Conservation (phyloP, 306 rosid genomes). For the Geum urbanum region DNA sequence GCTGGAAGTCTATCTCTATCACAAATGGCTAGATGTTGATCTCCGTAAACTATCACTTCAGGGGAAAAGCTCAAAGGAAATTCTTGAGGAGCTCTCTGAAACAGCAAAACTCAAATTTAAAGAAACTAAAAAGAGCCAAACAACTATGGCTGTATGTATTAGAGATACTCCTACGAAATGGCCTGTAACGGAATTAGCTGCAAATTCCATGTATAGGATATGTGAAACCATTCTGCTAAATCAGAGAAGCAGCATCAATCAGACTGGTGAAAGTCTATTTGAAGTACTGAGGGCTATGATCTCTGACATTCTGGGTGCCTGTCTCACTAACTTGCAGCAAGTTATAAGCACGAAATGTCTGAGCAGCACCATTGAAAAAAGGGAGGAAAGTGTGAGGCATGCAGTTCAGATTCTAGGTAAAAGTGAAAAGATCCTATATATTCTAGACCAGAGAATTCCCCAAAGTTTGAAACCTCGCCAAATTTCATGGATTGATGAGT, state of each 20-base stretch:
- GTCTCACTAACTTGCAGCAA: slow-evolving; percentile 54
- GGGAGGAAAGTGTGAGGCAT: slow-evolving; percentile 56
- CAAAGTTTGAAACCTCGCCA: slow-evolving; percentile 28
- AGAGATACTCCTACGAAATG: slow-evolving; percentile 51
- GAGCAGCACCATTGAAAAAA: slow-evolving; percentile 57
- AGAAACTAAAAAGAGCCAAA: slow-evolving; percentile 28
- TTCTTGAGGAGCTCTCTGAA: slow-evolving; percentile 47
- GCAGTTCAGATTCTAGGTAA: slow-evolving; percentile 59
- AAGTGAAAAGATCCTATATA: slow-evolving; percentile 54
- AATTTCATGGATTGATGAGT: slow-evolving; percentile 53
- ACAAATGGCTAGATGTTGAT: slow-evolving; percentile 65
- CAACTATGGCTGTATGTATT: slow-evolving; percentile 16
- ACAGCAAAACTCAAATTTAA: slow-evolving; percentile 47
- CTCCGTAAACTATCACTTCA: slow-evolving; percentile 50
- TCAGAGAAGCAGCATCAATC: slow-evolving; percentile 20
- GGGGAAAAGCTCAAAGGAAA: slow-evolving; percentile 37
- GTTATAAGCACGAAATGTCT: slow-evolving; percentile 44
- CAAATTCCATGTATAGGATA: slow-evolving; percentile 78
- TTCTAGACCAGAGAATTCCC: slow-evolving; percentile 38
- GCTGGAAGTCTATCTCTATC: slow-evolving; percentile 68
- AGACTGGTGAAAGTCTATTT: slow-evolving; percentile 34
- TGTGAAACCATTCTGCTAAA: slow-evolving; percentile 48
- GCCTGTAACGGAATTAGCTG: slow-evolving; percentile 54
- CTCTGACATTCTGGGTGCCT: slow-evolving; percentile 66
- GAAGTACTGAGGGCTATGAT: slow-evolving; percentile 43